Conservation (phyloP, 2,329 filamentous ascomycete genomes). For the Apiospora phragmitis region DNA sequence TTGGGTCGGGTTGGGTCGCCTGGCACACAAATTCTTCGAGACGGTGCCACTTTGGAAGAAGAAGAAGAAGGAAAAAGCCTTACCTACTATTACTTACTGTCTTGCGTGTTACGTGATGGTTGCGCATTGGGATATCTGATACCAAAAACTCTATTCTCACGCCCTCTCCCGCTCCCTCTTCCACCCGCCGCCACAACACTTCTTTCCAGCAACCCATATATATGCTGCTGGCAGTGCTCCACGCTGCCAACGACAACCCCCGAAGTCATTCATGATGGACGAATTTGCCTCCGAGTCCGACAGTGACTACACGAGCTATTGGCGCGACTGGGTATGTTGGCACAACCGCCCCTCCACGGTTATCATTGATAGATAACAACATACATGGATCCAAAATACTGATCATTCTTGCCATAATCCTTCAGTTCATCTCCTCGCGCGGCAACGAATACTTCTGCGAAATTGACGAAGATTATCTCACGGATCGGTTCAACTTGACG, state of each 20-base stretch:
- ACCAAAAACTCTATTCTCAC: constrained; percentile 3
- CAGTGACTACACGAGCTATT: constrained; percentile 98
- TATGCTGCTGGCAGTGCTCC: not conserved
- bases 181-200: not conserved
- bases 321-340: constrained; percentile 95
- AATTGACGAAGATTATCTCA: constrained; percentile 98
- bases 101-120: constrained; percentile 1
- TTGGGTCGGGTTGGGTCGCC: not conserved
- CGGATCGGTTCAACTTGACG: constrained; percentile 96
- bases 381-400: not conserved
- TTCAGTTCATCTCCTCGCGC: constrained; percentile 92
- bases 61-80: not conserved
- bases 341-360: constrained; percentile 11
- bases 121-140: constrained; percentile 3
- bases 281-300: constrained; percentile 98
- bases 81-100: not conserved
- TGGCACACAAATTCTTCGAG: not conserved
- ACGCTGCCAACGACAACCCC: not conserved
- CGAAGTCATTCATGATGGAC: constrained; percentile 65
- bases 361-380: not conserved
- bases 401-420: not conserved
- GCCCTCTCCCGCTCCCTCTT: not conserved
- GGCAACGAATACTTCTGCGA: constrained; percentile 99
- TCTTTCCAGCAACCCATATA: not conserved
- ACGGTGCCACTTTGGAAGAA: not conserved